phyloP scores from a whole-genome alignment of 805 yeast genomes.

The Tetrapisispora nanseiensis region DNA sequence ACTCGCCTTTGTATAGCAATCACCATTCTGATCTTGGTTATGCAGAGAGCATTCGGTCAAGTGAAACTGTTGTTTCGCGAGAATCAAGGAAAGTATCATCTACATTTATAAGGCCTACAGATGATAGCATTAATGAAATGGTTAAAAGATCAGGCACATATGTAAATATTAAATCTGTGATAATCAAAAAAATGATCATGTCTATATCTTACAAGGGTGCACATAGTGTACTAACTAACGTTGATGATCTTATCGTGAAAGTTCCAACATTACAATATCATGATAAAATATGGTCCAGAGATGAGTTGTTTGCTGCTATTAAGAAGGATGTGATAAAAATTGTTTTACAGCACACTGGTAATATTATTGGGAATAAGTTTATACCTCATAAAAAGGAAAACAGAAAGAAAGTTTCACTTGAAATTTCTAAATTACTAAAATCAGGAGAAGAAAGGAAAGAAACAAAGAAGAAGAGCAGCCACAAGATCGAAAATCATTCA shows the following conservation, averaged over 20 bases:
- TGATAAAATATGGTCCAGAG: conserved; percentile 48
- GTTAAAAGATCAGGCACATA: conserved; percentile 59
- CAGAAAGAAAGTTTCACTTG: conserved; percentile 13
- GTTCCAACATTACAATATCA: conserved; percentile 40
- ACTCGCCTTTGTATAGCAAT: neutral
- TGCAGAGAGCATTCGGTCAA: conserved; percentile 1
- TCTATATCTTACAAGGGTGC: conserved; percentile 63
- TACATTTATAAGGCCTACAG: conserved; percentile 11
- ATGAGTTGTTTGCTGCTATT: conserved; percentile 43
- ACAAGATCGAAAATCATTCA: neutral
- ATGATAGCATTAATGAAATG: conserved; percentile 48
- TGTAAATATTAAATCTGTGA: conserved; percentile 49
- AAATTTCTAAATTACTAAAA: conserved; percentile 14
- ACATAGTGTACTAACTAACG: conserved; percentile 48
- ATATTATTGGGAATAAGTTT: conserved; percentile 52
- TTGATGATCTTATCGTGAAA: conserved; percentile 41
- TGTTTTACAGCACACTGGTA: conserved; percentile 49
- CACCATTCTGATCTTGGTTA: neutral
- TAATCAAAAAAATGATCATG: conserved; percentile 38
- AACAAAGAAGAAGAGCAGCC: neutral
- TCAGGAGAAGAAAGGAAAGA: conserved; percentile 5
- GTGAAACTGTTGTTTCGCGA: conserved; percentile 2
- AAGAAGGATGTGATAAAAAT: conserved; percentile 48
- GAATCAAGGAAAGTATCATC: conserved; percentile 9
- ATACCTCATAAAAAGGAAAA: conserved; percentile 35